Conservation (phyloP, 1,284 basidiomycete species). For the Apiotrichum brassicae region DNA sequence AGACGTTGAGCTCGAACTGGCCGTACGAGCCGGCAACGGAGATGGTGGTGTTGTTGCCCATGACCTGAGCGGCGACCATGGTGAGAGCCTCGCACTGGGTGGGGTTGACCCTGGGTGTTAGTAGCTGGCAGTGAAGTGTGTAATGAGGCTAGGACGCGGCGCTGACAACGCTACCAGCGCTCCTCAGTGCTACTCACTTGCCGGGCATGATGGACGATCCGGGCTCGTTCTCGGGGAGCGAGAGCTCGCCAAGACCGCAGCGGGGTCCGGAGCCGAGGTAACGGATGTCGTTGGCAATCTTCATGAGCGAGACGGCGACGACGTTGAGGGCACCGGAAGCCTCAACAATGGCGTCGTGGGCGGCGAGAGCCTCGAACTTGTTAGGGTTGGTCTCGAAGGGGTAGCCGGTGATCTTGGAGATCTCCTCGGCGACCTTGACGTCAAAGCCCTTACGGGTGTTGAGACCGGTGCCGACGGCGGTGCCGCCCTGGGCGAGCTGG, state of each 20-base stretch:
- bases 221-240: constrained; percentile 96
- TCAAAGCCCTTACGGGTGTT: constrained; percentile 98
- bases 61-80: constrained; percentile 98
- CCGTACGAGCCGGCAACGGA: constrained; percentile 89
- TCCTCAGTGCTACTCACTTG: constrained; percentile 59
- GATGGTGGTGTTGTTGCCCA: constrained; percentile 94
- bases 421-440: constrained; percentile 84
- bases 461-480: constrained; percentile 94
- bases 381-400: constrained; percentile 95
- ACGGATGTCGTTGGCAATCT: constrained; percentile 98
- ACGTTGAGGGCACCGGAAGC: constrained; percentile 94
- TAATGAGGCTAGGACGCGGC: too few relatives aligned
- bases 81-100: constrained; percentile 99
- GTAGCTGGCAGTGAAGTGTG: neutral
- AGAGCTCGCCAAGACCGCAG: constrained; percentile 92
- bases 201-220: constrained; percentile 99
- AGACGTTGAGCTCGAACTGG: constrained; percentile 99
- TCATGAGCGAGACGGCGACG: constrained; percentile 92
- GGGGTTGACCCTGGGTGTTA: constrained; percentile 68
- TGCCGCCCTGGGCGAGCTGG: constrained; percentile 93
- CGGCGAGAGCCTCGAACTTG: constrained; percentile 98
- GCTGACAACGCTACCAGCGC: too few relatives aligned
- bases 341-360: constrained; percentile 96
- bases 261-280: constrained; percentile 97
- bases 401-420: constrained; percentile 84